These are phyloP conservation scores for Colletotrichum sp. DNA, from an alignment of 2,329 filamentous ascomycete species.

Conservation along the genomic window DNA sequence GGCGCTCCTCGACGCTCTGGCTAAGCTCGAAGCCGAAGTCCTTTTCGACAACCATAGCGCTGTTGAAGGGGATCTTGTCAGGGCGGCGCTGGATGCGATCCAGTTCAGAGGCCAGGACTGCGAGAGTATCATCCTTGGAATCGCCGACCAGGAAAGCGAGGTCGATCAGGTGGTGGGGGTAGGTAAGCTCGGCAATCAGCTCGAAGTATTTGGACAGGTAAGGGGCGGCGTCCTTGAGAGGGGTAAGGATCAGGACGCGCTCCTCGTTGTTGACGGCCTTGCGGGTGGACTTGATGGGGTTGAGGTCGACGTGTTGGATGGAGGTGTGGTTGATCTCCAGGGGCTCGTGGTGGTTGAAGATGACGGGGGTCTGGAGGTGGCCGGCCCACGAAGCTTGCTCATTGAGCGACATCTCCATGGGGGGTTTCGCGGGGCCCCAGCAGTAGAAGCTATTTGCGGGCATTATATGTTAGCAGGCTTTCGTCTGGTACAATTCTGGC, in stretches of 20 bases:
- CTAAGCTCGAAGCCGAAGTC: slow-evolving; percentile 81
- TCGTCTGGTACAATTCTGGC: not conserved
- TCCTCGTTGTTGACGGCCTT: slow-evolving; percentile 83
- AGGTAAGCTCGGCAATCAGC: slow-evolving; percentile 85
- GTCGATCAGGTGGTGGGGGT: slow-evolving; percentile 95
- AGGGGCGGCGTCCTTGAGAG: slow-evolving; percentile 84
- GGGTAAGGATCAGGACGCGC: slow-evolving; percentile 88
- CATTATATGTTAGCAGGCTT: not conserved
- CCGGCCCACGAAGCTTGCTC: slow-evolving; percentile 89
- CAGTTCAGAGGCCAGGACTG: slow-evolving; percentile 83
- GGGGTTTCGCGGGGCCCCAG: slow-evolving; percentile 93
- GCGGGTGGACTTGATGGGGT: slow-evolving; percentile 79
- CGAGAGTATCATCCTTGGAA: slow-evolving; percentile 87
- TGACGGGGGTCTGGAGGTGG: slow-evolving; percentile 88
- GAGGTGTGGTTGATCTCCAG: slow-evolving; percentile 82
- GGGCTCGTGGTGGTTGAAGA: slow-evolving; percentile 94
- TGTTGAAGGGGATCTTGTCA: slow-evolving; percentile 84
- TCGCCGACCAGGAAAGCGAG: slow-evolving; percentile 94
- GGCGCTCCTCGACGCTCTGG: slow-evolving; percentile 82
- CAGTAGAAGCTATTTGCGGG: slow-evolving; percentile 82
- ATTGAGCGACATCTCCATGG: slow-evolving; percentile 92
- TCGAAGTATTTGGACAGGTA: slow-evolving; percentile 93
- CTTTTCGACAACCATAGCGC: slow-evolving; percentile 86
- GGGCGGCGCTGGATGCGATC: slow-evolving; percentile 84
- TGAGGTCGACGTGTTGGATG: slow-evolving; percentile 84